Base-by-base conservation (phyloP, 768 basidiomycete species). In the Tylopilus plumbeoviolaceoides region DNA sequence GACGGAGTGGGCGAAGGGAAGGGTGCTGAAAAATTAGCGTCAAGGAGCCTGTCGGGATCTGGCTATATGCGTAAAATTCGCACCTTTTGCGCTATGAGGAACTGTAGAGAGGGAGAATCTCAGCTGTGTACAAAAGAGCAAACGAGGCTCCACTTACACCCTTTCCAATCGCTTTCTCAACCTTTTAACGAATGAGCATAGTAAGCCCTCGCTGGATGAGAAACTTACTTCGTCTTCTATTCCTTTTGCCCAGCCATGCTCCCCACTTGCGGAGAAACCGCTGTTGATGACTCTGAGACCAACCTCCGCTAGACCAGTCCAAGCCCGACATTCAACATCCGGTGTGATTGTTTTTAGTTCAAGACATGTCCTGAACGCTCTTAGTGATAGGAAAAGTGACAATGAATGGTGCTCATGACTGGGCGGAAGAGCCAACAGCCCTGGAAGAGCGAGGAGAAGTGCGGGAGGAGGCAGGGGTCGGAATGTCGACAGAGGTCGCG, bases 261-360 rank as follows among this genome's bases (percentile, higher is more conserved):
- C 73, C 3, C 67, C 68, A 23, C 44, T 58, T 31, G 63, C 59
- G 43, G 67, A 65, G 45, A 78, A 70, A 23, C 80, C 78, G 20
- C 79, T 75, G 15, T 69, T 65, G 44, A 81, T 75, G 41, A 81
- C 75, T 54, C 73, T 73, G 62, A 89, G 74, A 4, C 87, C 88
- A 2, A 87, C 60, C 65, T 91, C 89, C 0, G 82, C 87, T 0
- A 90, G 58, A 10, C 78, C 78, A 1, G 82, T 82, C 81, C 84
- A 89, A 1, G 86, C 86, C 8, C 82, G 73, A 62, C 86, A 89
- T 59, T 89, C 87, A 9, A 83, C 64, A 47, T 79, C 77, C 6
- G 77, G 75, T 6, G 81, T 77, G 1, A 89, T 71, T 12, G 75
- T 72, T 3, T 73, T 70, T 0, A 82, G 57, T 0, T 69, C 58